Conservation (phyloP, 371 early-diverging fungal species). For the Mucor ambiguus region DNA sequence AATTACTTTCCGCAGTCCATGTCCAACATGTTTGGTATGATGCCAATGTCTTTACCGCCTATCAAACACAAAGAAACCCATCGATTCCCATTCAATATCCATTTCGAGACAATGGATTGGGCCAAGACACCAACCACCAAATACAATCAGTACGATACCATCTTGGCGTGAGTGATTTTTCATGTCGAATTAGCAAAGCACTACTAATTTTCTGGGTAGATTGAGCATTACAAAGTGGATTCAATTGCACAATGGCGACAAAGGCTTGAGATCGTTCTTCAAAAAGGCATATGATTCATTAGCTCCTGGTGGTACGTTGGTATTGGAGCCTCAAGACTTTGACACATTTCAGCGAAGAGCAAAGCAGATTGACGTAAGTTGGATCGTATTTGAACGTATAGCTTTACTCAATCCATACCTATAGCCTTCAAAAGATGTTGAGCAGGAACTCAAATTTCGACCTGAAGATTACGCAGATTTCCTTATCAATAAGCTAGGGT, state of each 20-base stretch:
- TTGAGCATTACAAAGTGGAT: slow-evolving; percentile 84
- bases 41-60: slow-evolving; percentile 43
- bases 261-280: slow-evolving; percentile 74
- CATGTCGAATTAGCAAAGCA: background rate
- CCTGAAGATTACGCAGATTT: slow-evolving; percentile 43
- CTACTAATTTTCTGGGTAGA: slow-evolving; percentile 15
- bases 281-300: slow-evolving; percentile 60
- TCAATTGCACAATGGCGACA: slow-evolving; percentile 79
- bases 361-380: slow-evolving; percentile 33
- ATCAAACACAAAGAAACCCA: background rate
- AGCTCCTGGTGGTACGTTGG: slow-evolving; percentile 61
- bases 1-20: slow-evolving; percentile 70
- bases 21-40: slow-evolving; percentile 56
- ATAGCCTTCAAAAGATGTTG: slow-evolving; percentile 22
- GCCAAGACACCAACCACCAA: slow-evolving; percentile 23
- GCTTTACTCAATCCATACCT: background rate
- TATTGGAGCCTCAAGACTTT: slow-evolving; percentile 77
- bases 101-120: slow-evolving; percentile 50
- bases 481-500: slow-evolving; percentile 37
- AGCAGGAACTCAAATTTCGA: slow-evolving; percentile 30
- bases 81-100: slow-evolving; percentile 67
- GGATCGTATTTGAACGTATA: background rate
- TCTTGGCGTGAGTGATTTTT: slow-evolving; percentile 42
- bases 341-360: slow-evolving; percentile 56
- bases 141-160: slow-evolving; percentile 46